Conservation (phyloP, 208 protist species). For the Naegleria fowleri region DNA sequence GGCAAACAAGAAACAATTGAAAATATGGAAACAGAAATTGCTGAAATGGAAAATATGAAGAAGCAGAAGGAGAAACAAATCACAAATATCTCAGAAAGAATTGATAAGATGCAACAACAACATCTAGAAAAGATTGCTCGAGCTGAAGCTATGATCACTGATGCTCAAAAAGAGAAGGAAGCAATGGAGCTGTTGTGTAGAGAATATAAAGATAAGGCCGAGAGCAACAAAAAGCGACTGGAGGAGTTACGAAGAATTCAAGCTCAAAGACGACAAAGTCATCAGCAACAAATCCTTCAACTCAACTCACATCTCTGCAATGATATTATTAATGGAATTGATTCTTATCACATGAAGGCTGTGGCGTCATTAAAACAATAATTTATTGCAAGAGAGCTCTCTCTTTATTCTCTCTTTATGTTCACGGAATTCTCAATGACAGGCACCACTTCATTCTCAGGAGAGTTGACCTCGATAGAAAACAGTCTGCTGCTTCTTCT, state of each 20-base stretch:
- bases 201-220: not conserved
- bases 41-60: not conserved
- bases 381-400: no score
- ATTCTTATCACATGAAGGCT: no score
- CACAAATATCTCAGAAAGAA: not conserved
- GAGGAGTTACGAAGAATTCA: not conserved
- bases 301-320: no score
- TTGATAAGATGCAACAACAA: not conserved
- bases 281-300: not conserved
- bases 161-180: not conserved
- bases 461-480: no score
- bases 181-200: not conserved
- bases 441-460: no score
- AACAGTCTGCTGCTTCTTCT: not conserved
- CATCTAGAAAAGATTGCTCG: not conserved
- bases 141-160: not conserved
- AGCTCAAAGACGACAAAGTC: not conserved
- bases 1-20: not conserved
- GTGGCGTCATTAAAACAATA: no score
- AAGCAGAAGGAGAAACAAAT: not conserved
- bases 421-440: no score
- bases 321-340: no score
- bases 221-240: not conserved
- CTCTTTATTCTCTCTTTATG: no score
- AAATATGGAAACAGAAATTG: not conserved